Percentiles rank a stretch among this genome's conserved stretches.
These are phyloP conservation scores for Entamoeba invadens DNA, from an alignment of 208 protist genomes.

Conservation along the genomic window DNA sequence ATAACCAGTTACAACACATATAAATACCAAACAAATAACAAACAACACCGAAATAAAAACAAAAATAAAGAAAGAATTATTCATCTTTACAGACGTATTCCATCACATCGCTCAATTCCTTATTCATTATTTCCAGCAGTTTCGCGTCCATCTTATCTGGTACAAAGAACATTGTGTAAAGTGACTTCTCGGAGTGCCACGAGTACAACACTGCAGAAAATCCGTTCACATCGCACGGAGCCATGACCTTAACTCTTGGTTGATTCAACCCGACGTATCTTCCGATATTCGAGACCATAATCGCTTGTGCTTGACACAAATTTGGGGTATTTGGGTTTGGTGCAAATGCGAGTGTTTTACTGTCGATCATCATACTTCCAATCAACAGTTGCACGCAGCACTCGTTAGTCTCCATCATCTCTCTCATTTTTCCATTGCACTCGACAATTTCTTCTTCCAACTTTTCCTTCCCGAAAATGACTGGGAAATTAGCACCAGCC, in stretches of 20 bases:
- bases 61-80: no score
- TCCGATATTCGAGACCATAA: not conserved
- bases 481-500: not conserved
- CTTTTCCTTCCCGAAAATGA: not conserved
- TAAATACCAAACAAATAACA: no score
- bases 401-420: not conserved
- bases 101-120: not conserved
- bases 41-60: no score
- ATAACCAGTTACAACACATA: no score
- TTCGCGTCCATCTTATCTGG: not conserved
- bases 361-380: no score
- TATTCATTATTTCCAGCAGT: not conserved
- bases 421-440: not conserved
- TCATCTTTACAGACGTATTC: no score
- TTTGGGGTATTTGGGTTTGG: not conserved
- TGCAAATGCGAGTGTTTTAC: no score
- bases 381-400: no score
- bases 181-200: not conserved
- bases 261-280: not conserved
- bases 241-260: not conserved
- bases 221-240: not conserved
- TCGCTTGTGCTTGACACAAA: not conserved
- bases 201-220: not conserved
- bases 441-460: not conserved
- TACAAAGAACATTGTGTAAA: not conserved